Evolutionary conservation across 164 flowering plant genomes (phyloP), one percentile per base, ranked within the genome.

Genomic region (Stephania japonica): DNA sequence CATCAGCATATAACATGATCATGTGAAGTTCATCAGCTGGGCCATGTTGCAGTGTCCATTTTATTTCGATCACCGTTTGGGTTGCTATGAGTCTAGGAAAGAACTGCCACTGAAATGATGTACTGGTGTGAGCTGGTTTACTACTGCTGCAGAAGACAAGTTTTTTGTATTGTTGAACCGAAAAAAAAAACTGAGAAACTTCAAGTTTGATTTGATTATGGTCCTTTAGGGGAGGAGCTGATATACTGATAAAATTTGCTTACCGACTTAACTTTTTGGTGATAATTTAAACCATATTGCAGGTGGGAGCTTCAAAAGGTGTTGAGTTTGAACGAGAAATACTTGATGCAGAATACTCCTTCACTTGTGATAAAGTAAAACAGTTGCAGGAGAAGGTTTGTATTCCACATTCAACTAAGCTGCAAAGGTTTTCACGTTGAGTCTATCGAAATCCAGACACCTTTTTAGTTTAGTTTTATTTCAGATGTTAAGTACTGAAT

Each of bases 321-420:
- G 81, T 77, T 78, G 88, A 87, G 77, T 83, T 90, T 81, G 97
- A 90, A 80, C 75, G 71, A 65, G 96, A 87, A 80, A 87, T 92
- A 61, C 91, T 89, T 56, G 91, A 91, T 77, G 88, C 91, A 26
- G 99, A 95, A 74, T 85, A 81, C 80, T 75, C 90, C 68, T 84
- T 84, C 47, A 42, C 87, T 7, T 82, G 83, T 72, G 98, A 89
- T 72, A 91, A 91, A 86, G 83, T 89, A 75, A 80, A 61, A n/a
- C 81, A 72, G 59, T 76, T 92, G 81, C 84, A 85, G 70, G 94
- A 86, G 13, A 89, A 90, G 98, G 99, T 95, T 26, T 19, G 14
- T 41, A 13, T 43, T 43, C 47, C 44, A 8, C 23, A 43, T 42
- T 44, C 44, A 27, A 67, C 38, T 26, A 32, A 32, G 38, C 38